Evolutionary conservation across 495 filamentous ascomycete species (phyloP).

Genomic region (Lindgomyces ingoldianus): DNA sequence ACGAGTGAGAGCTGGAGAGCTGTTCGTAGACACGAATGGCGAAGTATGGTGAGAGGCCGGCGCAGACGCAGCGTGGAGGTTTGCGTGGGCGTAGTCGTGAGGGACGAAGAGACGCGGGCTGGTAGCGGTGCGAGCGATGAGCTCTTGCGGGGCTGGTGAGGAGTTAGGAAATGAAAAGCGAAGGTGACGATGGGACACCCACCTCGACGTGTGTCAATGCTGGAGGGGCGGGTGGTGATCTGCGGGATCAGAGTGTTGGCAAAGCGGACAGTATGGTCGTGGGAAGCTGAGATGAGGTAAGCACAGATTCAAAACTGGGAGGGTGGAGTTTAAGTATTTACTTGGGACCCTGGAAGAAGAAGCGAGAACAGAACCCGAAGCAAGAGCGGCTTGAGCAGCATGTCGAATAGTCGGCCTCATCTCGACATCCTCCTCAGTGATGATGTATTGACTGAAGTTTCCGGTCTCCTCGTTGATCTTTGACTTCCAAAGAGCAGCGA

Average conservation of each 20-base stretch:
- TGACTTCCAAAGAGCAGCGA: not conserved
- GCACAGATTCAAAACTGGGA: not conserved
- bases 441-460: not conserved
- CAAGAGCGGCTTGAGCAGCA: not conserved
- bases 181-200: not conserved
- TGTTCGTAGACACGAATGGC: not conserved
- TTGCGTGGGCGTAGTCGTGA: not conserved
- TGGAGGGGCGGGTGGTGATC: too few species aligned
- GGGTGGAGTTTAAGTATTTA: too few species aligned
- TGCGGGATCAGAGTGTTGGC: too few species aligned
- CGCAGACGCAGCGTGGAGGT: conserved; percentile 3
- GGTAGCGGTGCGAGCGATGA: not conserved
- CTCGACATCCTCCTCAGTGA: not conserved
- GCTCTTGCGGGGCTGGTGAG: not conserved
- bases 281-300: too few species aligned
- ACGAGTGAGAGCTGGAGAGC: not conserved
- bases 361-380: not conserved
- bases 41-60: not conserved
- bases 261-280: too few species aligned
- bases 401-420: not conserved
- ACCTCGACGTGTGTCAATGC: too few species aligned
- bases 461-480: not conserved
- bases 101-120: not conserved
- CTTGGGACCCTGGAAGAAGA: too few species aligned
- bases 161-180: not conserved